Evolutionary conservation across 75 land plant species (phyloP).

Genomic region (Chamaecyparis obtusa): DNA sequence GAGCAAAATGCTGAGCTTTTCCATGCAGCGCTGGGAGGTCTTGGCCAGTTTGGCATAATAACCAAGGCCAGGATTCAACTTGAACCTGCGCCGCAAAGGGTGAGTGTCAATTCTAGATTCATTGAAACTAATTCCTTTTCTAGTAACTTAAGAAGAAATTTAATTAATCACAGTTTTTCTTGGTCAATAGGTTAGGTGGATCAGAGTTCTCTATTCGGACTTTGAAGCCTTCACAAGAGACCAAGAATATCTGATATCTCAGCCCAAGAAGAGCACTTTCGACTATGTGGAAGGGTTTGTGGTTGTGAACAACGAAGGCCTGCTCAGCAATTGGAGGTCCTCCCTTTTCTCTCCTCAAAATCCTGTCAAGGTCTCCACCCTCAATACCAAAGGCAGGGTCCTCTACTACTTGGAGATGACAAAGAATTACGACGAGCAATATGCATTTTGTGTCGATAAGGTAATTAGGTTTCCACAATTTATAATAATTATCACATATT

Average conservation of each 20-base stretch:
- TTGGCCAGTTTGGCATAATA: conserved; percentile 88
- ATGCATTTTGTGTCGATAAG: conserved; percentile 45
- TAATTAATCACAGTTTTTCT: background rate
- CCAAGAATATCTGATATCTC: conserved; percentile 70
- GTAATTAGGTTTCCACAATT: conserved; percentile 17
- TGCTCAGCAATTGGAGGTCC: conserved; percentile 76
- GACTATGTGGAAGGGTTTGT: conserved; percentile 90
- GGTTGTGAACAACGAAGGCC: conserved; percentile 60
- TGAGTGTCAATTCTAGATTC: conserved; percentile 11
- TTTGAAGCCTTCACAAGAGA: conserved; percentile 59
- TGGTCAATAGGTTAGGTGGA: conserved; percentile 71
- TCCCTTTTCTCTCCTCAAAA: conserved; percentile 65
- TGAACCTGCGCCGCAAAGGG: conserved; percentile 68
- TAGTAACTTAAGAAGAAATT: too few species aligned
- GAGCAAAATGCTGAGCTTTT: conserved; percentile 56
- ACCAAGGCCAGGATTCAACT: conserved; percentile 72
- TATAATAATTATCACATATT: too few species aligned
- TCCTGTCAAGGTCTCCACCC: conserved; percentile 47
- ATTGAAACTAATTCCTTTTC: too few species aligned
- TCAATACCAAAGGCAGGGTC: conserved; percentile 33
- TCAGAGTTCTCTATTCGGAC: conserved; percentile 72
- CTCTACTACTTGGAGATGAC: conserved; percentile 79
- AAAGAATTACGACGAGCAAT: conserved; percentile 57
- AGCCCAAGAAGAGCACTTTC: conserved; percentile 34
- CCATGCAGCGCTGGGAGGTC: conserved; percentile 66